These are phyloP conservation scores for Lactifluus volemus DNA, from an alignment of 768 basidiomycete genomes.

Conservation along the genomic window DNA sequence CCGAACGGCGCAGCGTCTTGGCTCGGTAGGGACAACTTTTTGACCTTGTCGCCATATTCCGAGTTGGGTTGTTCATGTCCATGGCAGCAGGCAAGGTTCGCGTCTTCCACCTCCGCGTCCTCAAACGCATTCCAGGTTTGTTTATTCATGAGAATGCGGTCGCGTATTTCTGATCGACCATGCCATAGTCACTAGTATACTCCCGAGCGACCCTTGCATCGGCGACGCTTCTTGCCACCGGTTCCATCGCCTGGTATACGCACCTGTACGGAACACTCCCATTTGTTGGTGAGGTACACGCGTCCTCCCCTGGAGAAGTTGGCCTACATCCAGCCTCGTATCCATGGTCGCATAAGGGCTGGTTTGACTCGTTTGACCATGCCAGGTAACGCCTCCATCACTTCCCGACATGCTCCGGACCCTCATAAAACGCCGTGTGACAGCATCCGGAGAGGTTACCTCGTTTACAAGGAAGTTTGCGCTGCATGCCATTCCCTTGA, in stretches of 20 bases:
- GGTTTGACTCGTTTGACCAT: conserved; percentile 91
- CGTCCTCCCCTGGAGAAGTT: conserved; percentile 86
- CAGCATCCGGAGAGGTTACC: conserved; percentile 92
- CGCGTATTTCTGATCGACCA: background rate
- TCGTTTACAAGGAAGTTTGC: conserved; percentile 98
- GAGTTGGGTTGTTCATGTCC: conserved; percentile 20
- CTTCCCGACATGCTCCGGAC: conserved; percentile 8
- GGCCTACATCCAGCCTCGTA: conserved; percentile 82
- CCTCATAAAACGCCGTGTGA: conserved; percentile 12
- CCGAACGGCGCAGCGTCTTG: conserved; percentile 36
- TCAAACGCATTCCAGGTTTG: conserved; percentile 60
- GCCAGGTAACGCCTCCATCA: conserved; percentile 55
- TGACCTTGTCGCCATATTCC: background rate
- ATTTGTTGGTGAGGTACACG: conserved; percentile 87
- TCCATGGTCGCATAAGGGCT: conserved; percentile 90
- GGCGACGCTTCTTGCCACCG: conserved; percentile 67
- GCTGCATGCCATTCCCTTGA: conserved; percentile 98
- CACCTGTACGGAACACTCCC: conserved; percentile 87
- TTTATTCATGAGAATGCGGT: conserved; percentile 1
- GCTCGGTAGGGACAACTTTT: conserved; percentile 36
- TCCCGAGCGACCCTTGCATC: conserved; percentile 72
- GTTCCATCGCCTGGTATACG: conserved; percentile 95
- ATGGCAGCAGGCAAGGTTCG: conserved; percentile 54
- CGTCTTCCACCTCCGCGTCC: conserved; percentile 51
- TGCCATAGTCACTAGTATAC: conserved; percentile 47